These are phyloP conservation scores for Phylloboletellus chloephorus DNA, from an alignment of 1,284 basidiomycete genomes.

Conservation along the genomic window DNA sequence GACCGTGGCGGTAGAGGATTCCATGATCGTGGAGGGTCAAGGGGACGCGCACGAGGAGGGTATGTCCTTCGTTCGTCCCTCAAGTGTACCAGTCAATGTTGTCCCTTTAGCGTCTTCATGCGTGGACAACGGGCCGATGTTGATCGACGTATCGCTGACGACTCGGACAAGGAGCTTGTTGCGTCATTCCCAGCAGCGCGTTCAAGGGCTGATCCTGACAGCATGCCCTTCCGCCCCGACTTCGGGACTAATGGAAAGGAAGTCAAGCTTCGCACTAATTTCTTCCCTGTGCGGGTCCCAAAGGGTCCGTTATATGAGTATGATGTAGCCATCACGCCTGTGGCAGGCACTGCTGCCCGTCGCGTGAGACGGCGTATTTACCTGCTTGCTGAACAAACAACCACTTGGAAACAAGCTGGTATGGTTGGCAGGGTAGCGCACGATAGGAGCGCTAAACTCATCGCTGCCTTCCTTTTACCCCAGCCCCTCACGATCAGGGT, in stretches of 20 bases:
- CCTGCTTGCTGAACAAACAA: constrained; percentile 58
- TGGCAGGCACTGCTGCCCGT: constrained; percentile 41
- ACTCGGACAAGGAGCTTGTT: constrained; percentile 55
- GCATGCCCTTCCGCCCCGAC: constrained; percentile 62
- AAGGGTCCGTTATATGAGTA: constrained; percentile 64
- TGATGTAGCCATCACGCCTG: constrained; percentile 57
- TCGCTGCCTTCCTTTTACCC: constrained; percentile 49
- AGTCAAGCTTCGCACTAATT: constrained; percentile 68
- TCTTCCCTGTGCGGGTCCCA: constrained; percentile 64
- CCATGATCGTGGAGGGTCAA: constrained; percentile 27
- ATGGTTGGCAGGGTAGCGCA: constrained; percentile 59
- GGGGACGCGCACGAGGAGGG: constrained; percentile 46
- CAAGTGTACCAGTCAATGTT: constrained; percentile 8
- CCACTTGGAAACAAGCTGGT: constrained; percentile 49
- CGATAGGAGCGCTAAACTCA: constrained; percentile 61
- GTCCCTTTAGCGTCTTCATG: constrained; percentile 48
- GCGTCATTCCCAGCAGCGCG: constrained; percentile 41
- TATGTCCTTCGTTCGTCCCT: constrained; percentile 29
- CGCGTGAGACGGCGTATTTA: constrained; percentile 67
- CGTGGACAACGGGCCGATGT: constrained; percentile 44
- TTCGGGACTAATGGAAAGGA: constrained; percentile 55
- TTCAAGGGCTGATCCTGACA: constrained; percentile 35
- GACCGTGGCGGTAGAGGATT: constrained; percentile 33
- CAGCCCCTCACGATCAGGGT: constrained; percentile 56
- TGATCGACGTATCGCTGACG: constrained; percentile 55